phyloP scores from a whole-genome alignment of 2,329 filamentous ascomycete genomes.

The Beauveria varroae region DNA sequence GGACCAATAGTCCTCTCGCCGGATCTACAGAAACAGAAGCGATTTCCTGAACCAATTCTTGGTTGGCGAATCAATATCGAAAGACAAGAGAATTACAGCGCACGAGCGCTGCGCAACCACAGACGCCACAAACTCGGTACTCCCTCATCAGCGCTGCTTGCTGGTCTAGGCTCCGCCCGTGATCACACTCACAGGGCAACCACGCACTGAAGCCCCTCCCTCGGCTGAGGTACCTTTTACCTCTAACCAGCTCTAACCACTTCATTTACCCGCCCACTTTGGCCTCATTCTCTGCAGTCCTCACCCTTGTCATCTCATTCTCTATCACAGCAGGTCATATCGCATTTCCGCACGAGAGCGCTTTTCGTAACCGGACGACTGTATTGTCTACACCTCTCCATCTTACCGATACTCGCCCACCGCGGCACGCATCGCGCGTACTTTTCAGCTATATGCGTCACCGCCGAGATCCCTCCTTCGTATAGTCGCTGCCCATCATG shows the following conservation, averaged over 20 bases:
- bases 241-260: not conserved
- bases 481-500: slow-evolving; percentile 15
- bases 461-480: not conserved
- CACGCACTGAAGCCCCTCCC: not conserved
- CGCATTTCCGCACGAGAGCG: not conserved
- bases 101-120: not conserved
- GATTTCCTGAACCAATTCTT: not conserved
- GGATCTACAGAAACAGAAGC: not conserved
- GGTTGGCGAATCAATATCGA: not conserved
- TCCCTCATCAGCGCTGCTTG: not conserved
- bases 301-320: not conserved
- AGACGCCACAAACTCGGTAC: not conserved
- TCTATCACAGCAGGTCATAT: not conserved
- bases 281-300: slow-evolving; percentile 2
- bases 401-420: not conserved
- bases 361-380: not conserved
- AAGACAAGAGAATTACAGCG: not conserved
- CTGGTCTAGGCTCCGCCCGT: not conserved
- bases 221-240: not conserved
- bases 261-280: not conserved
- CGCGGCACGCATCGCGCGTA: not conserved
- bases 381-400: not conserved
- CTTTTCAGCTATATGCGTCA: slow-evolving; percentile 1
- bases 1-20: not conserved
- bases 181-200: not conserved